Evolutionary conservation across 2,329 filamentous ascomycete species (phyloP), one percentile per base, ranked within the genome.

Genomic region (Aspergillus piperis): DNA sequence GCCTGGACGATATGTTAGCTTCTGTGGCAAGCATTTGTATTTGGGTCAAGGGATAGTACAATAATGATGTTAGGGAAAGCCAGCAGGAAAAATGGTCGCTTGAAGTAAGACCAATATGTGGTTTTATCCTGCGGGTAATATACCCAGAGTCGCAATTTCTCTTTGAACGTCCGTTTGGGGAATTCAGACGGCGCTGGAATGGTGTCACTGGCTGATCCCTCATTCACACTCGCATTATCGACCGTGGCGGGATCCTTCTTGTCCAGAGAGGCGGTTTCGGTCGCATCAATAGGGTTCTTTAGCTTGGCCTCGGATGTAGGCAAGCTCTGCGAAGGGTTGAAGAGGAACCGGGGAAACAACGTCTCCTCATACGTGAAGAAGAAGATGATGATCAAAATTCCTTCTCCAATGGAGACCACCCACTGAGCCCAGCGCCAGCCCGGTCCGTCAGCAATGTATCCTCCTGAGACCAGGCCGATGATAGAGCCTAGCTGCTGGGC

Each of bases 401-500:
- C 52, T 39, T 54, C 52, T 8, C 38, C 52, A 19, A 54, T 54
- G 15, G 52, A 44, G n/a, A 54, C 52, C 13, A 54, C 21, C 52
- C 41, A 44, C 17, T 44, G 41, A 21, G 41, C 64, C 72, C 75
- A 77, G 25, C 74, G 68, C 75, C 75, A 77, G 27, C 72, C 72
- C 21, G 72, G 66, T 6, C 68, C 69, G 44, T 77, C 41, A 51
- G 68, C 70, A 25, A 77, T 76, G 19, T 70, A 72, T 4, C 75
- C 74, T 1, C 75, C 75, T 7, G 74, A 59, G 25, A 77, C 77
- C 2, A 77, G 60, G 0, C 74, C 75, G 3, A 77, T 62, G 19
- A 77, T 77, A 0, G 72, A 74, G 0, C 76, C 75, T 5, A 77
- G 66, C 52, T 77, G 76, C 54, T 78, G 75, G 11, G 74, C 75